phyloP scores from a whole-genome alignment of 176 grass and related monocot species.

The Eleusine coracana region DNA sequence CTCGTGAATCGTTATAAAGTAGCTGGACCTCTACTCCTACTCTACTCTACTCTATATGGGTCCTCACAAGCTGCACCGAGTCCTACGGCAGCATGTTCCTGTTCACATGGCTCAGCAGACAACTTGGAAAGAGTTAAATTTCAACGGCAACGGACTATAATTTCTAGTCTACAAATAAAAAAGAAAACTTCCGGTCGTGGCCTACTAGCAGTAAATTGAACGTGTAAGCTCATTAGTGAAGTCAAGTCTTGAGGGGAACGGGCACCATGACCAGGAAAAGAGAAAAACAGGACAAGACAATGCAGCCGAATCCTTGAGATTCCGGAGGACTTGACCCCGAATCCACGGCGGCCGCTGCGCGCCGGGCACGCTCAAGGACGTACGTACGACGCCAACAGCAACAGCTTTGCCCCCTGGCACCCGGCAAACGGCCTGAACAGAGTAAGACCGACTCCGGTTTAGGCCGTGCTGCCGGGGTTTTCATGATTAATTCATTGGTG shows the following conservation, averaged over 20 bases:
- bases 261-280: neutral
- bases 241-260: too few species aligned
- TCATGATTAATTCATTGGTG: too few species aligned
- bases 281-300: neutral
- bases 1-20: neutral
- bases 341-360: too few species aligned
- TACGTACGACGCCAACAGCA: neutral
- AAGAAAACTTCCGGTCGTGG: too few species aligned
- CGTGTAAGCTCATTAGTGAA: too few species aligned
- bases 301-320: neutral
- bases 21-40: neutral
- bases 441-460: neutral
- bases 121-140: neutral
- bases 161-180: too few species aligned
- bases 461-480: neutral
- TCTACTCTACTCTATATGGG: neutral
- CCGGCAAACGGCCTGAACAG: neutral
- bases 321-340: constrained; percentile 9
- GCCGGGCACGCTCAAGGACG: neutral
- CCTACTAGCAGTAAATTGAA: too few species aligned
- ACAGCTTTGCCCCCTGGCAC: neutral
- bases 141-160: too few species aligned
- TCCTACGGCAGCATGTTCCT: neutral
- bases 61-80: neutral
- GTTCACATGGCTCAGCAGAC: too few species aligned